phyloP scores from a whole-genome alignment of 768 basidiomycete genomes.

The Rhizopogon rudus region DNA sequence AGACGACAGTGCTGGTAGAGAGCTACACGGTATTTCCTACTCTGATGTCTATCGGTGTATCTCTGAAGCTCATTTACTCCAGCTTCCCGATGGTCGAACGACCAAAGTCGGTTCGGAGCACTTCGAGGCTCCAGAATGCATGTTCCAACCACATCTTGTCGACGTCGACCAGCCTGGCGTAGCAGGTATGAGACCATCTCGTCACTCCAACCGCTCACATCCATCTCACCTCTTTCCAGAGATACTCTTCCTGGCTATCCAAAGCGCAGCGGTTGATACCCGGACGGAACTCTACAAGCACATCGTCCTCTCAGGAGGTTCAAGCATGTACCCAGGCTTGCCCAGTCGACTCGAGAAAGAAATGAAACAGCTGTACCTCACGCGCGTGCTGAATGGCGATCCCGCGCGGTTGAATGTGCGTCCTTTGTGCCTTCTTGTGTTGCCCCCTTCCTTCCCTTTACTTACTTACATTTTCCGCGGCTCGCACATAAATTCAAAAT shows the following conservation, averaged over 20 bases:
- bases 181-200: constrained; percentile 55
- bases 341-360: constrained; percentile 97
- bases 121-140: constrained; percentile 98
- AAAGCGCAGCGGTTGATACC: constrained; percentile 83
- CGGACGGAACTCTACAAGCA: constrained; percentile 95
- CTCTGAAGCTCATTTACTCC: constrained; percentile 6
- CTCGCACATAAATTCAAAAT: constrained; percentile 93
- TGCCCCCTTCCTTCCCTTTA: not conserved
- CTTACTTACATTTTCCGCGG: no score
- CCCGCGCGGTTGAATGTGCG: constrained; percentile 81
- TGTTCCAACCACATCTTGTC: constrained; percentile 99
- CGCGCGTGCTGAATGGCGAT: constrained; percentile 81
- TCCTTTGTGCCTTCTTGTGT: constrained; percentile 11
- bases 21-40: constrained; percentile 76
- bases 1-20: constrained; percentile 58
- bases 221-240: constrained; percentile 38
- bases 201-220: not conserved
- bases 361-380: constrained; percentile 98
- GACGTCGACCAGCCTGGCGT: constrained; percentile 96
- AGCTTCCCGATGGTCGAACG: constrained; percentile 92
- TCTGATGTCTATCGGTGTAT: not conserved
- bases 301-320: constrained; percentile 95
- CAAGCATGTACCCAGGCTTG: constrained; percentile 98
- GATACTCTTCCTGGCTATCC: constrained; percentile 96
- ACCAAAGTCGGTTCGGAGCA: constrained; percentile 99